Percentiles rank a stretch among this genome's conserved stretches.
Conservation (phyloP, 192 early-diverging fungal species). For the Coemansia sp. region DNA sequence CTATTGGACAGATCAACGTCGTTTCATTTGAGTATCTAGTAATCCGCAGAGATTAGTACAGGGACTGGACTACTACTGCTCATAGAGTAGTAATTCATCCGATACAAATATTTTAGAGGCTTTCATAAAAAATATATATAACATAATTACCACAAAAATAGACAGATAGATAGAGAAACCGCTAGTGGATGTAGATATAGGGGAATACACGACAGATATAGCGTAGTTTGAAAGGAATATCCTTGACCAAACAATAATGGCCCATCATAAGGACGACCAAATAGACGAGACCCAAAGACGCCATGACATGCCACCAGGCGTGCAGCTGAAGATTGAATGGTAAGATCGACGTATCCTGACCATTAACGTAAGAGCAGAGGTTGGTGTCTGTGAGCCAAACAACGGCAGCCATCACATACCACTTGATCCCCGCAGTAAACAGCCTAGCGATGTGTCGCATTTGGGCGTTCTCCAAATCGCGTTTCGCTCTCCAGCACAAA, state of each 20-base stretch:
- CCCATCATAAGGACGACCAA: slow-evolving; percentile 61
- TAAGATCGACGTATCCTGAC: slow-evolving; percentile 43
- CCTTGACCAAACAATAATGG: slow-evolving; percentile 48
- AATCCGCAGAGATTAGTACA: slow-evolving; percentile 32
- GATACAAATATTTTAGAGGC: not conserved
- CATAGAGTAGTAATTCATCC: not conserved
- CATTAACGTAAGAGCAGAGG: slow-evolving; percentile 53
- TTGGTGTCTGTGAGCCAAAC: slow-evolving; percentile 56
- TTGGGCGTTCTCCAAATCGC: slow-evolving; percentile 26
- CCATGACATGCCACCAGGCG: slow-evolving; percentile 68
- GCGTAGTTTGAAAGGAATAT: slow-evolving; percentile 40
- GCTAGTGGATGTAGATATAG: slow-evolving; percentile 32
- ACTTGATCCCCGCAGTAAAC: slow-evolving; percentile 38
- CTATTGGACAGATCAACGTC: slow-evolving; percentile 33
- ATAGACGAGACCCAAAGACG: slow-evolving; percentile 61
- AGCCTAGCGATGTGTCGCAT: slow-evolving; percentile 41
- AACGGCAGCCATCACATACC: slow-evolving; percentile 26
- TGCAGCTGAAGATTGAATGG: slow-evolving; percentile 63
- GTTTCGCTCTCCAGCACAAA: slow-evolving; percentile 45
- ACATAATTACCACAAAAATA: slow-evolving; percentile 11
- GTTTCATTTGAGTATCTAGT: slow-evolving; percentile 12
- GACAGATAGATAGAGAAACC: not conserved
- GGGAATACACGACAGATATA: slow-evolving; percentile 36
- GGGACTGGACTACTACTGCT: slow-evolving; percentile 1
- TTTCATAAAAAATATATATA: slow-evolving; percentile 4